Evolutionary conservation across 1,284 basidiomycete genomes (phyloP), one percentile per base, ranked within the genome.

Genomic region (Inonotus obliquus): DNA sequence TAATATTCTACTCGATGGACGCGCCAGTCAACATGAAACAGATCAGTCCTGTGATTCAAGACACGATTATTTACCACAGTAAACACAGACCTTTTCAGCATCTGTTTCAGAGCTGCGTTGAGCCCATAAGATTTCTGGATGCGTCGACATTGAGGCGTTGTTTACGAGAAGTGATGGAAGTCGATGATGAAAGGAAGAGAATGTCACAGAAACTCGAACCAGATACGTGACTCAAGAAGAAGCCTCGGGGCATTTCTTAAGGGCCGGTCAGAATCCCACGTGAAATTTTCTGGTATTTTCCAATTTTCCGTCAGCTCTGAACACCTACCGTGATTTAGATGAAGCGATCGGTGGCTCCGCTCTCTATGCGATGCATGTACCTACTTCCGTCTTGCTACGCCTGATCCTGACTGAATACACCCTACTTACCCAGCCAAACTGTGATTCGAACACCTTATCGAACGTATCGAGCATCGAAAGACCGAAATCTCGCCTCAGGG

Each of bases 101-200:
- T 81, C 83, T 9, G 76, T 68, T 23, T 76, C 80, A 29, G 86
- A 91, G 77, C 87, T 92, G 67, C 94, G 85, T 75, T 97, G 93
- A 55, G 94, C 94, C 92, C 94, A 97, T 2, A 92, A 80, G 59
- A 96, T 79, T 77, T 96, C 92, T 49, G 94, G 93, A 75, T 94
- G 91, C 65, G 74, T 70, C 10, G 79, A 69, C 75, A 84, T 79
- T 76, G n/a, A 25, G 7, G 25, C 11, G 25, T 45, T 4, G 48
- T 49, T 79, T 76, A 61, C 11, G 48, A 49, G 57, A 48, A 38
- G 39, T 27, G 63, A 56, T 48, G 62, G 47, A 29, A n/a, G n/a
- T n/a, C 49, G 39, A 53, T 7, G 48, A 58, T 51, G 62, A 65
- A 57, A 45, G 27, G 32, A 13, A 52, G 19, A 57, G 63, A 54